Percentiles rank a stretch among this genome's conserved stretches.
phyloP scores from a whole-genome alignment of 2,329 filamentous ascomycete species.

The Epichloe typhina region DNA sequence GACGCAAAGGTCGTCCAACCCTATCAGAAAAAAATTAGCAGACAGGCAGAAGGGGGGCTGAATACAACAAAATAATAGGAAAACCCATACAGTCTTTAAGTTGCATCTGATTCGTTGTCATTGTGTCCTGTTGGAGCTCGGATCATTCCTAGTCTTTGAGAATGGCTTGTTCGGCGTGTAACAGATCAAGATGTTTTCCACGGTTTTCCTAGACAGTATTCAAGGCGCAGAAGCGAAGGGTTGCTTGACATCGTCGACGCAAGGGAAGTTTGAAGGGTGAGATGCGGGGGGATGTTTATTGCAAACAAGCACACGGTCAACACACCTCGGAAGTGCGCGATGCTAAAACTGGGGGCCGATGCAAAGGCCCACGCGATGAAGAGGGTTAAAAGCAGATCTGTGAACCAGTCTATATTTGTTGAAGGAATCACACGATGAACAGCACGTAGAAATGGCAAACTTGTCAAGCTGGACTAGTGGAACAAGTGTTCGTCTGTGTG shows the following conservation, averaged over 20 bases:
- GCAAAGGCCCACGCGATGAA: background rate
- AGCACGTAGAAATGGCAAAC: no score
- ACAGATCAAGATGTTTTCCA: slow-evolving; percentile 11
- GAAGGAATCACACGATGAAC: background rate
- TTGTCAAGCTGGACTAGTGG: background rate
- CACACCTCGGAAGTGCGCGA: background rate
- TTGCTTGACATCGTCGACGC: slow-evolving; percentile 19
- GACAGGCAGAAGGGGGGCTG: background rate
- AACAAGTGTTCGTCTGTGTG: background rate
- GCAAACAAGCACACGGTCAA: background rate
- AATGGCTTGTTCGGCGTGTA: background rate
- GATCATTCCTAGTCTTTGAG: slow-evolving; percentile 7
- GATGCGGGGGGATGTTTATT: background rate
- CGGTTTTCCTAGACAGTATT: slow-evolving; percentile 19
- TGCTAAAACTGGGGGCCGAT: background rate
- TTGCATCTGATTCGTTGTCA: slow-evolving; percentile 68
- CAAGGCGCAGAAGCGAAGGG: slow-evolving; percentile 16
- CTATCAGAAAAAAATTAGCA: slow-evolving; percentile 30
- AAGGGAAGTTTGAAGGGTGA: background rate
- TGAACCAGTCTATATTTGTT: background rate
- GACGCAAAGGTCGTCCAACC: slow-evolving; percentile 95
- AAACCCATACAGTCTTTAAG: slow-evolving; percentile 67
- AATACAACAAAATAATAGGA: background rate
- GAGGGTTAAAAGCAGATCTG: background rate
- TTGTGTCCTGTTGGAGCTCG: slow-evolving; percentile 32